A percentile compares a stretch with the other conserved stretches of the same genome.
These are phyloP conservation scores for Tricharina praecox DNA, from an alignment of 495 filamentous ascomycete genomes.

Conservation along the genomic window DNA sequence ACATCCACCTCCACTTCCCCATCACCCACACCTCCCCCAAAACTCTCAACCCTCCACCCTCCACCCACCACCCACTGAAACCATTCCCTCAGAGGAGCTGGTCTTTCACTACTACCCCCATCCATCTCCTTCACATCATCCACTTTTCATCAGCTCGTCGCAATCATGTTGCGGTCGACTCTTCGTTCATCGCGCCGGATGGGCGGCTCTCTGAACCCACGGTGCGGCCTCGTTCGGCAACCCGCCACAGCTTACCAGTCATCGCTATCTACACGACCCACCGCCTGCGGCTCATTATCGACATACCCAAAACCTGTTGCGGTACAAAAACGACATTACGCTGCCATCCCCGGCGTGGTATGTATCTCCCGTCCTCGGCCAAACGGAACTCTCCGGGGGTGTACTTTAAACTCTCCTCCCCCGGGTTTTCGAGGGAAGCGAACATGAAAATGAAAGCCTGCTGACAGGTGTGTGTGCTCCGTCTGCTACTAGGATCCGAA, in stretches of 20 bases:
- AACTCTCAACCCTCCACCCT: too few species aligned
- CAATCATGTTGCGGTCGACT: constrained; percentile 5
- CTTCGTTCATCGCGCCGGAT: constrained; percentile 7
- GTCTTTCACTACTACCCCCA: too few species aligned
- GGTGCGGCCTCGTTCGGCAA: neutral
- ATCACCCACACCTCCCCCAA: too few species aligned
- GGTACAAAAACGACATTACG: constrained; percentile 9
- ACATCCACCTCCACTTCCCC: too few species aligned
- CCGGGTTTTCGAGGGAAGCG: too few species aligned
- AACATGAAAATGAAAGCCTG: too few species aligned
- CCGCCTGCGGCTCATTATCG: constrained; percentile 16
- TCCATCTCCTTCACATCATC: too few species aligned
- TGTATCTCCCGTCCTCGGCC: neutral
- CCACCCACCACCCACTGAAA: too few species aligned
- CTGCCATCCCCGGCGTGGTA: neutral
- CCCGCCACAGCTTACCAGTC: neutral
- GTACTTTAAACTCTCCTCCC: too few species aligned
- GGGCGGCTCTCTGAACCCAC: constrained; percentile 7
- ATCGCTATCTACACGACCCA: constrained; percentile 1
- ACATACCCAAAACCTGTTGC: constrained; percentile 30
- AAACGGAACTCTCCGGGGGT: neutral
- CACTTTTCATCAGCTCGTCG: too few species aligned
- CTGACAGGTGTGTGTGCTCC: too few species aligned
- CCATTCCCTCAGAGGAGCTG: too few species aligned
- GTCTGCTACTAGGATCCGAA: constrained; percentile 74